phyloP scores from a whole-genome alignment of 2,329 filamentous ascomycete species.

The Fusarium sp. region DNA sequence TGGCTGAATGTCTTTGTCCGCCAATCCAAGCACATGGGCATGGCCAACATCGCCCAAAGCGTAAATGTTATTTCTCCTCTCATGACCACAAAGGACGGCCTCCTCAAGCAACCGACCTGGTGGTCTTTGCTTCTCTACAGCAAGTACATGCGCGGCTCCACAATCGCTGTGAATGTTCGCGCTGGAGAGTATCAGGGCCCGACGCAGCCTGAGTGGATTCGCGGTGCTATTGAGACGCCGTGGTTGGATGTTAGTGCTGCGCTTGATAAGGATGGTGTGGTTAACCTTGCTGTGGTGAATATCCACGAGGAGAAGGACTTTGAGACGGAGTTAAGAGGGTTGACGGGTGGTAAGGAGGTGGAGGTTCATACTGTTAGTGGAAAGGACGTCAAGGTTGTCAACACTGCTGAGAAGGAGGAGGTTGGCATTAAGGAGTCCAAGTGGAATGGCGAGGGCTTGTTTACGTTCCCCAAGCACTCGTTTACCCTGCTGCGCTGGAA shows the following conservation, averaged over 20 bases:
- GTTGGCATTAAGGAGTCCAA: slow-evolving; percentile 57
- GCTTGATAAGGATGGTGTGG: slow-evolving; percentile 64
- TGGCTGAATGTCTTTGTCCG: slow-evolving; percentile 82
- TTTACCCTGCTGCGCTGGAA: slow-evolving; percentile 74
- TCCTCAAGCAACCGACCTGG: slow-evolving; percentile 78
- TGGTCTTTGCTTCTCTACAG: slow-evolving; percentile 72
- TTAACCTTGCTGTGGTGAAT: slow-evolving; percentile 78
- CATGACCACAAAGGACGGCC: slow-evolving; percentile 72
- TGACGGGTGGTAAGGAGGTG: slow-evolving; percentile 54
- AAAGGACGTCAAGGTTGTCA: slow-evolving; percentile 61
- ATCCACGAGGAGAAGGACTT: slow-evolving; percentile 69
- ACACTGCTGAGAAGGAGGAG: slow-evolving; percentile 69
- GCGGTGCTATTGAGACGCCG: slow-evolving; percentile 72
- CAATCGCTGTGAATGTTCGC: slow-evolving; percentile 71
- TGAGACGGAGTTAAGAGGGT: slow-evolving; percentile 66
- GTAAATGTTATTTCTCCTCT: slow-evolving; percentile 82
- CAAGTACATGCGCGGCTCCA: slow-evolving; percentile 74
- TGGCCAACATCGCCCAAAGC: slow-evolving; percentile 81
- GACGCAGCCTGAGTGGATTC: slow-evolving; percentile 73
- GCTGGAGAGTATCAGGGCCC: slow-evolving; percentile 71
- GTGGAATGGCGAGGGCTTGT: slow-evolving; percentile 71
- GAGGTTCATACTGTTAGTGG: slow-evolving; percentile 67
- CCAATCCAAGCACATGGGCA: slow-evolving; percentile 75
- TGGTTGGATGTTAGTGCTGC: slow-evolving; percentile 75
- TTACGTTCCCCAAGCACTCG: slow-evolving; percentile 74